Conservation (phyloP, 345 rosid species). For the Citrus mangshanensis region DNA sequence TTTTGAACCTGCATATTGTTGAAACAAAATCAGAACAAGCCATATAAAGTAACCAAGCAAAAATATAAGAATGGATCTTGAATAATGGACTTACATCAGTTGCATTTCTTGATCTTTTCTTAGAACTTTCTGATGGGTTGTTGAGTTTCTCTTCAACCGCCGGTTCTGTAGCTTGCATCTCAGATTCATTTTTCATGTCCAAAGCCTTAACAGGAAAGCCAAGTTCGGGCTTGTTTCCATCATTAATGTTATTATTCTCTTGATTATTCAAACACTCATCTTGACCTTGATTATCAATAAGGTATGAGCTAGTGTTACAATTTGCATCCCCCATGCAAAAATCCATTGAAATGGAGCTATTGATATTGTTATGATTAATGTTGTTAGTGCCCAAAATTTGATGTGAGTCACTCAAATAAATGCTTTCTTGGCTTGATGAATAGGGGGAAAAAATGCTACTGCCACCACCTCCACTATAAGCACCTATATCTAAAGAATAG, state of each 20-base stretch:
- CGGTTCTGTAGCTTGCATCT: constrained; percentile 26
- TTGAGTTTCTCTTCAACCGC: constrained; percentile 28
- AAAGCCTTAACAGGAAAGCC: constrained; percentile 20
- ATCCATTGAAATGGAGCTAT: constrained; percentile 34
- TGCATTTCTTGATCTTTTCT: constrained; percentile 51
- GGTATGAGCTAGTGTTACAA: constrained; percentile 34
- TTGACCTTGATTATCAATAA: constrained; percentile 31
- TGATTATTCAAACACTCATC: constrained; percentile 29
- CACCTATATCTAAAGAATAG: constrained; percentile 8
- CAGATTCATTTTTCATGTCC: constrained; percentile 23
- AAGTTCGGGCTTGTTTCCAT: constrained; percentile 21
- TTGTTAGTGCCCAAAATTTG: constrained; percentile 26
- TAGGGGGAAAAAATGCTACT: constrained; percentile 23
- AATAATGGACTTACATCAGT: constrained; percentile 46
- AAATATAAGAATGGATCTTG: no score
- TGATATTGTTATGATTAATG: neutral
- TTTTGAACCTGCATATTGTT: constrained; percentile 32
- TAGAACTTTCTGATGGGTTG: constrained; percentile 30
- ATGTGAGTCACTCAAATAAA: constrained; percentile 28
- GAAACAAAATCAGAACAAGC: constrained; percentile 8
- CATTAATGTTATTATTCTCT: constrained; percentile 25
- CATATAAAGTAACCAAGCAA: neutral
- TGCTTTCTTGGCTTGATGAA: constrained; percentile 32
- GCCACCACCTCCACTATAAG: constrained; percentile 7
- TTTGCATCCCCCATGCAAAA: constrained; percentile 36